Evolutionary conservation across 129 eudicot genomes (phyloP), one percentile per base, ranked within the genome.

Genomic region (Logfia minima): DNA sequence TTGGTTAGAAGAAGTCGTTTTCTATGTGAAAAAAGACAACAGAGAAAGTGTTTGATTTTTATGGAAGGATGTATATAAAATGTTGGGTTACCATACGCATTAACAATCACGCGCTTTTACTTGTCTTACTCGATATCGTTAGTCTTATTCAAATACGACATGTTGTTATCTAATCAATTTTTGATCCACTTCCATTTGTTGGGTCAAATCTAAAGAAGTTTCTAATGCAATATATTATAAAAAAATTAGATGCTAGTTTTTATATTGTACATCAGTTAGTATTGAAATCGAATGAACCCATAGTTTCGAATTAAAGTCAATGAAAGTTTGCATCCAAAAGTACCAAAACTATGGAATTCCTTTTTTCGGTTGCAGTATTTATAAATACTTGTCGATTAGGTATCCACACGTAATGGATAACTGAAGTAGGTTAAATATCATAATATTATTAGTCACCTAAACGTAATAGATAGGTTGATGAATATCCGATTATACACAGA

Each of bases 41-140:
- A 5, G 11, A 31, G 17, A 65, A 9, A 4, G 72, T 31, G 65
- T 52, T 76, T 76, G 66, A 76, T 13, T 76, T 19, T 66, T 5
- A 66, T 48, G 8, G 5, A 53, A 14, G 66, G 13, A 52, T 18
- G 61, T 37, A 48, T 65, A 51, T 21, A 32, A 66, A 13, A 66
- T n/a, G 74, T 76, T 66, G 80, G 80, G 80, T 29, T 2, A 75
- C 80, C 55, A 11, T 35, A 28, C 70, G 70, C 71, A 41, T 63
- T 62, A 29, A 26, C 14, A 28, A 63, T 63, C 72, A 75, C 78
- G 70, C 61, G 70, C 61, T 75, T 75, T 58, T 62, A 39, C 34
- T 60, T 62, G 61, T 41, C 59, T 16, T 23, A 34, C 19, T 70
- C 69, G 17, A 62, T 61, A 1, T 70, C 68, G 34, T 22, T 26